phyloP scores from a whole-genome alignment of 176 grass and related monocot genomes.

The Echinochloa phyllopogon region DNA sequence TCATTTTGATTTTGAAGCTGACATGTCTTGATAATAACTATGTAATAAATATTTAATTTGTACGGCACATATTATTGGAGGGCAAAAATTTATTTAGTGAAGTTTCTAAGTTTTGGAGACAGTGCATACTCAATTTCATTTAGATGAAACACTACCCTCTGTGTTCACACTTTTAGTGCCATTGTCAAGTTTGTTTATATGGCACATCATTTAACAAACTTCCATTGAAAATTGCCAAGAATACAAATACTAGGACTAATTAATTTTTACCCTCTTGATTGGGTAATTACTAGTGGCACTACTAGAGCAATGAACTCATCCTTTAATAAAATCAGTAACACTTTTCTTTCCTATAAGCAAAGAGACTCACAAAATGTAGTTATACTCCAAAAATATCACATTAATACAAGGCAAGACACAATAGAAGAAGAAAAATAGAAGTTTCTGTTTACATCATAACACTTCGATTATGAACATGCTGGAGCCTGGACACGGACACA shows the following conservation, averaged over 20 bases:
- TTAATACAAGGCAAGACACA: background rate
- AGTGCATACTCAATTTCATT: no score
- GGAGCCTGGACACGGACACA: background rate
- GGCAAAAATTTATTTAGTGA: no score
- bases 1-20: no score
- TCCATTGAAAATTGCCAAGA: no score
- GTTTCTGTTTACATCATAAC: background rate
- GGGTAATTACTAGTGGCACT: background rate
- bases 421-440: background rate
- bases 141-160: no score
- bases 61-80: no score
- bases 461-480: background rate
- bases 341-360: background rate
- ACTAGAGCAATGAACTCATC: background rate
- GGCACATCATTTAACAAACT: no score
- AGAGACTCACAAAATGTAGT: background rate
- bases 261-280: slow-evolving; percentile 11
- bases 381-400: background rate
- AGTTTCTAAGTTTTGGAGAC: no score
- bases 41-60: no score
- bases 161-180: no score
- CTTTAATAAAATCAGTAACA: background rate
- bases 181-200: no score
- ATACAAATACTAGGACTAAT: background rate
- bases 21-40: no score